phyloP scores from a whole-genome alignment of 495 filamentous ascomycete species.

The Xylaria telfairii region DNA sequence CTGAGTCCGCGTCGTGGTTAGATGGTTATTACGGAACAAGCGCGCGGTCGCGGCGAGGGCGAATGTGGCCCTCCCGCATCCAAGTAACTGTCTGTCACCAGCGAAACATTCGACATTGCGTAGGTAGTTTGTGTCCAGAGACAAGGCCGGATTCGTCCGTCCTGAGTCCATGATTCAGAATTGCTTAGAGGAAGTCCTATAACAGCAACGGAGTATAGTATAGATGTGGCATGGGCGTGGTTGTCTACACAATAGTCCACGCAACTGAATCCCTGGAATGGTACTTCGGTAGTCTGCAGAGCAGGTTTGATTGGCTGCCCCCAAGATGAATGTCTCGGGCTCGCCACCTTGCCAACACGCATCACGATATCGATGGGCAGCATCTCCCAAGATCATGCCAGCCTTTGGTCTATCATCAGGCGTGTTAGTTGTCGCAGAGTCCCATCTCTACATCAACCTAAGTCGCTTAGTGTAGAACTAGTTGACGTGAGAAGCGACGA shows the following conservation, averaged over 20 bases:
- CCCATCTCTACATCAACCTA: neutral
- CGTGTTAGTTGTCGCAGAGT: neutral
- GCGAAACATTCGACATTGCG: neutral
- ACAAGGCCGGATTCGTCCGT: neutral
- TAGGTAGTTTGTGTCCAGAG: neutral
- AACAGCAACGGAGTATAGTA: neutral
- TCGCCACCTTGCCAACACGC: conserved; percentile 18
- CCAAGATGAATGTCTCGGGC: conserved; percentile 27
- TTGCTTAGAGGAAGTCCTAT: neutral
- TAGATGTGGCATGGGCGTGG: too few relatives aligned
- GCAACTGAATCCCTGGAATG: conserved; percentile 8
- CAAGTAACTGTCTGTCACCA: neutral
- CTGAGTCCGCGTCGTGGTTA: conserved; percentile 22
- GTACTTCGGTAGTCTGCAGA: neutral
- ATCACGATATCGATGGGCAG: conserved; percentile 11
- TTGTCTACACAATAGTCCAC: too few relatives aligned
- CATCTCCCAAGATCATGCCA: conserved; percentile 3
- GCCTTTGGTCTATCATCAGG: neutral
- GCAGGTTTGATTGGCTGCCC: conserved; percentile 3
- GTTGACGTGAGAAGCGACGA: neutral
- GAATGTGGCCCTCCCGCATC: conserved; percentile 15
- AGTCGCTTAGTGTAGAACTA: conserved; percentile 14
- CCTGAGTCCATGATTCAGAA: neutral
- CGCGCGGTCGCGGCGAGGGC: conserved; percentile 23
- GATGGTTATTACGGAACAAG: conserved; percentile 10